Percentiles rank a stretch among this genome's conserved stretches.
Evolutionary conservation across 2,329 filamentous ascomycete species (phyloP).

Genomic region (Trichophyton equinum): DNA sequence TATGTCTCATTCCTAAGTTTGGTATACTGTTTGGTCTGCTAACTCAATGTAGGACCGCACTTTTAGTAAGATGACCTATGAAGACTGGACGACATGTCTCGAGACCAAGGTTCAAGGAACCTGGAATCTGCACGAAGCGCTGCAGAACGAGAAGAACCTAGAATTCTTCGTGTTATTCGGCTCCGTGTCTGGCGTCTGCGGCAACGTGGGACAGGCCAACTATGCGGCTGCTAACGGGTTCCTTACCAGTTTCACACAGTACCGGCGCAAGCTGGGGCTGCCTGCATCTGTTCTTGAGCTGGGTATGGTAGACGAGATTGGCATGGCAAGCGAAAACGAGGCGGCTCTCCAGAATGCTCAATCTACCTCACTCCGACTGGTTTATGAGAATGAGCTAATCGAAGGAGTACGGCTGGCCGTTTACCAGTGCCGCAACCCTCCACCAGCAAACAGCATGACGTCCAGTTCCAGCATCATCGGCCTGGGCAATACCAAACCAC

Average conservation of each 20-base stretch:
- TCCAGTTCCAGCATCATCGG: neutral
- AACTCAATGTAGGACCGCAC: constrained; percentile 11
- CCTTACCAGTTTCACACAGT: constrained; percentile 9
- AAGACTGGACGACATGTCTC: constrained; percentile 15
- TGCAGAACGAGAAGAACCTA: constrained; percentile 5
- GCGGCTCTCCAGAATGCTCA: constrained; percentile 8
- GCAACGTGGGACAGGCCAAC: constrained; percentile 9
- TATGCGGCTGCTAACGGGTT: constrained; percentile 11
- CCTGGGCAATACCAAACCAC: neutral
- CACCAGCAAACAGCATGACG: neutral
- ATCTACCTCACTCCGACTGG: neutral
- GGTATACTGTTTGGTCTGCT: no score
- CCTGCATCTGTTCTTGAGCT: constrained; percentile 4
- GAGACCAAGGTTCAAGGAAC: constrained; percentile 21
- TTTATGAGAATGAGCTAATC: constrained; percentile 1
- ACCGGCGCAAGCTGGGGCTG: constrained; percentile 10
- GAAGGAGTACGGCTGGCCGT: constrained; percentile 3
- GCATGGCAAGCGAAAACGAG: neutral
- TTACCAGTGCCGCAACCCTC: neutral
- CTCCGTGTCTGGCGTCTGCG: constrained; percentile 8
- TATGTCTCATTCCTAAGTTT: neutral
- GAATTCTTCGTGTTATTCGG: constrained; percentile 17
- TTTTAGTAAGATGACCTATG: constrained; percentile 21
- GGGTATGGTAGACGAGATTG: constrained; percentile 1
- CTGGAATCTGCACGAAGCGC: constrained; percentile 15